phyloP scores from a whole-genome alignment of 2,329 filamentous ascomycete genomes.

The Trichoderma hamatum region DNA sequence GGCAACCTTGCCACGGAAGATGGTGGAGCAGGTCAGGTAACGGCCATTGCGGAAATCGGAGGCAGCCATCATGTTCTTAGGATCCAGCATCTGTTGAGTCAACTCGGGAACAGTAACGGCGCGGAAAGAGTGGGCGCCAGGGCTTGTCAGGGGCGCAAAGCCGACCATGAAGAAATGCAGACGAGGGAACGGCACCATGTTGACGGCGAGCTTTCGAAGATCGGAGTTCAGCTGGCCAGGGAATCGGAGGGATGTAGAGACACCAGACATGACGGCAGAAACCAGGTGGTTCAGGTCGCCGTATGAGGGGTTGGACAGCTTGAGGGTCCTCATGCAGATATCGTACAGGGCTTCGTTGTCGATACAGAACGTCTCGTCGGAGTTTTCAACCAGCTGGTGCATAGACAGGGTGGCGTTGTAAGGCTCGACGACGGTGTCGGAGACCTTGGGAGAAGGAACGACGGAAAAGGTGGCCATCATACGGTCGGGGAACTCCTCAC shows the following conservation, averaged over 20 bases:
- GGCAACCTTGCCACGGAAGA: slow-evolving; percentile 99
- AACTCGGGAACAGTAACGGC: slow-evolving; percentile 96
- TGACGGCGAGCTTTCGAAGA: slow-evolving; percentile 97
- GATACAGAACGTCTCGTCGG: slow-evolving; percentile 99
- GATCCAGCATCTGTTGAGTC: slow-evolving; percentile 99
- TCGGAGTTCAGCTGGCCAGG: slow-evolving; percentile 99
- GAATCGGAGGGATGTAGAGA: slow-evolving; percentile 98
- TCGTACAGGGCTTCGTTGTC: slow-evolving; percentile 99
- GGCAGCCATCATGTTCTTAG: slow-evolving; percentile 99
- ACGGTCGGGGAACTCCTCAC: slow-evolving; percentile 98
- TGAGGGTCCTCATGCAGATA: slow-evolving; percentile 99
- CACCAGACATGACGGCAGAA: slow-evolving; percentile 98
- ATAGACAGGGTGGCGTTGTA: slow-evolving; percentile 99
- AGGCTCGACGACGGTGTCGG: slow-evolving; percentile 98
- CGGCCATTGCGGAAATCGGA: slow-evolving; percentile 99
- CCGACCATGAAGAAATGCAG: slow-evolving; percentile 99
- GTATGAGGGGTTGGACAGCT: slow-evolving; percentile 97
- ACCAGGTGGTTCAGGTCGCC: slow-evolving; percentile 99
- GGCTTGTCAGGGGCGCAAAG: slow-evolving; percentile 94
- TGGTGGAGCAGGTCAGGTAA: slow-evolving; percentile 98
- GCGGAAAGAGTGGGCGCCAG: slow-evolving; percentile 85
- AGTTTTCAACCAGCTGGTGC: slow-evolving; percentile 99
- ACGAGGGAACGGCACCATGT: slow-evolving; percentile 99
- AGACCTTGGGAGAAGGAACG: slow-evolving; percentile 97
- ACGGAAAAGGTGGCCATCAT: slow-evolving; percentile 99